These are phyloP conservation scores for Jimgerdemannia lactiflua DNA, from an alignment of 192 early-diverging fungal species.

Conservation along the genomic window DNA sequence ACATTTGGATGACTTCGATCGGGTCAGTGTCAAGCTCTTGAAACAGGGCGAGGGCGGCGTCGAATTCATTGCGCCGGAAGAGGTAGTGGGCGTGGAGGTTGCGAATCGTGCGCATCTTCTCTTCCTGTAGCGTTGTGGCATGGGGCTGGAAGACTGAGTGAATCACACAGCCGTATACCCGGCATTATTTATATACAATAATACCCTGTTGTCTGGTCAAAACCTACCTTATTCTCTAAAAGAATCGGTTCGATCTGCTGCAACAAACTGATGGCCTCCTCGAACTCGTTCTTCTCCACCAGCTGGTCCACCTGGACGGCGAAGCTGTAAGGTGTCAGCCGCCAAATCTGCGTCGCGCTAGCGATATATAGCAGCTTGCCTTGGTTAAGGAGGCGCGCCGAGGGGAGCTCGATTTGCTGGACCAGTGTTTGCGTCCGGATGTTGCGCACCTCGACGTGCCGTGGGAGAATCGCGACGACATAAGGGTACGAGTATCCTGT, in stretches of 20 bases:
- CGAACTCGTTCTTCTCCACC: slow-evolving; percentile 64
- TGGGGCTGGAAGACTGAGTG: too few relatives aligned
- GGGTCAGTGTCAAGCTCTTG: slow-evolving; percentile 64
- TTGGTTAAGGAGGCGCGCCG: slow-evolving; percentile 61
- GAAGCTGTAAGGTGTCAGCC: slow-evolving; percentile 60
- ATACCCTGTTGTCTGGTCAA: slow-evolving; percentile 6
- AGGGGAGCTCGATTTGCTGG: slow-evolving; percentile 71
- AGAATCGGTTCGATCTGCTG: slow-evolving; percentile 72
- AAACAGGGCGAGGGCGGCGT: slow-evolving; percentile 63
- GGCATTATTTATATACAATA: too few relatives aligned
- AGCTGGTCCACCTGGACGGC: slow-evolving; percentile 66
- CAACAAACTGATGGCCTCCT: slow-evolving; percentile 73
- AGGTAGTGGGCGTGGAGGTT: slow-evolving; percentile 69
- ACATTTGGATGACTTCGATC: slow-evolving; percentile 64
- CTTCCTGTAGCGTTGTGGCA: slow-evolving; percentile 24
- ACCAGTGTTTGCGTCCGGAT: slow-evolving; percentile 80
- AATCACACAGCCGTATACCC: too few relatives aligned
- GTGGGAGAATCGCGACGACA: slow-evolving; percentile 62
- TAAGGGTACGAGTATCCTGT: slow-evolving; percentile 67
- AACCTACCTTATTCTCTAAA: slow-evolving; percentile 53
- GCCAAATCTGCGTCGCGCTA: slow-evolving; percentile 66
- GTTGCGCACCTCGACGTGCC: slow-evolving; percentile 82
- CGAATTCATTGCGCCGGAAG: slow-evolving; percentile 62
- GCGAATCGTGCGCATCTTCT: slow-evolving; percentile 59
- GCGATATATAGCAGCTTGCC: slow-evolving; percentile 76